These are phyloP conservation scores for Fraxinus velutina DNA, from an alignment of 305 asterid species.

Conservation along the genomic window DNA sequence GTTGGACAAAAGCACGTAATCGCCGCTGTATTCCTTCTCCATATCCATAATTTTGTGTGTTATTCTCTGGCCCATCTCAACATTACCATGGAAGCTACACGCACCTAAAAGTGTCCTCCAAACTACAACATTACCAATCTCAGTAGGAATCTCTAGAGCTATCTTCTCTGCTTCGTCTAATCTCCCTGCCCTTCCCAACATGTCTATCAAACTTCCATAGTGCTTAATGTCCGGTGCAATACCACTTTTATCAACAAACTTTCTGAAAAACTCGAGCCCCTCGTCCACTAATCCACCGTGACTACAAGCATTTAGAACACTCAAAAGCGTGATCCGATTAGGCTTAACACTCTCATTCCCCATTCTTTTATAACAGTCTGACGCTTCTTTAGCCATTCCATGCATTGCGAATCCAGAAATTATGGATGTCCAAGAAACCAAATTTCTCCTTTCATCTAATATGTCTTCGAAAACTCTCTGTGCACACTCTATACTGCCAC, in stretches of 20 bases:
- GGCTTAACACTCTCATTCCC: constrained; percentile 45
- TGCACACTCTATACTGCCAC: constrained; percentile 60
- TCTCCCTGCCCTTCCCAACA: constrained; percentile 86
- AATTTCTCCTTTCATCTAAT: constrained; percentile 39
- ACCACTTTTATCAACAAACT: constrained; percentile 49
- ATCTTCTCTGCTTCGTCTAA: constrained; percentile 78
- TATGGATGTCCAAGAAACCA: constrained; percentile 74
- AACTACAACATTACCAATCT: constrained; percentile 45
- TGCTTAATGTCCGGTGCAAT: constrained; percentile 61
- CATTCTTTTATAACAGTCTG: constrained; percentile 46
- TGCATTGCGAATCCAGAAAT: constrained; percentile 72
- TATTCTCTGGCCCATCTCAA: constrained; percentile 66
- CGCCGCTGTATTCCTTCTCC: constrained; percentile 69
- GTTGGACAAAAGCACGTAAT: constrained; percentile 74
- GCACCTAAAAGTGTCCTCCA: constrained; percentile 90
- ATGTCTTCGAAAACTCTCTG: constrained; percentile 49
- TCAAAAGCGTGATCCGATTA: constrained; percentile 58
- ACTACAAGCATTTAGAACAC: constrained; percentile 66
- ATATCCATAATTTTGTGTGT: constrained; percentile 50
- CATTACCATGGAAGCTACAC: constrained; percentile 69
- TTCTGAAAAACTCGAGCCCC: constrained; percentile 55
- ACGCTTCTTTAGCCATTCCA: constrained; percentile 70
- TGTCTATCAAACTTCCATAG: constrained; percentile 60
- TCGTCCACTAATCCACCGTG: constrained; percentile 75
- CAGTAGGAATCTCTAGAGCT: constrained; percentile 44